Evolutionary conservation across 2,329 filamentous ascomycete genomes (phyloP).

Genomic region (Biscogniauxia marginata): DNA sequence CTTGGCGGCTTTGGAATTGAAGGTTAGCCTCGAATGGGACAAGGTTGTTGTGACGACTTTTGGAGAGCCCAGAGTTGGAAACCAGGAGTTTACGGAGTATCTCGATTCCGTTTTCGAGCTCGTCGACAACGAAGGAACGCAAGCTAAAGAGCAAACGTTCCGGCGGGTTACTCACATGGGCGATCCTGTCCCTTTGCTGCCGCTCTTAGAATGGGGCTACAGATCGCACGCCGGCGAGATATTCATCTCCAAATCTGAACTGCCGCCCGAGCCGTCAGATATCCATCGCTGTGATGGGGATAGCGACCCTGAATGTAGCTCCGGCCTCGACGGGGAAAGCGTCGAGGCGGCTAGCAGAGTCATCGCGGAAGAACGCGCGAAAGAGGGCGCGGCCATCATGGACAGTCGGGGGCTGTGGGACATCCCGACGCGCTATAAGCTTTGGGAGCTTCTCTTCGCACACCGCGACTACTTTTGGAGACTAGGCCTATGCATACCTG

Average conservation of each 20-base stretch:
- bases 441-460: conserved; percentile 92
- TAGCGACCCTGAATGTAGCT: conserved; percentile 69
- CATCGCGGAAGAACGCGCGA: conserved; percentile 15
- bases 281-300: conserved; percentile 70
- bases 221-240: conserved; percentile 82
- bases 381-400: conserved; percentile 24
- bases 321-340: conserved; percentile 49
- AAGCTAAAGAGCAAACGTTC: conserved; percentile 48
- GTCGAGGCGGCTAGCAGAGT: conserved; percentile 22
- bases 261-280: conserved; percentile 69
- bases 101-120: conserved; percentile 54
- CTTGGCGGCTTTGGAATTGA: conserved; percentile 80
- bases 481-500: conserved; percentile 83
- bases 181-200: conserved; percentile 87
- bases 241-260: conserved; percentile 69
- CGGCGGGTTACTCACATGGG: conserved; percentile 80
- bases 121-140: conserved; percentile 26
- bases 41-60: conserved; percentile 83
- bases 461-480: conserved; percentile 98
- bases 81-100: conserved; percentile 53
- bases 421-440: conserved; percentile 61
- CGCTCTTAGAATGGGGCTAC: conserved; percentile 86
- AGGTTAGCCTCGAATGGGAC: conserved; percentile 68
- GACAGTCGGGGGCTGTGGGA: conserved; percentile 49
- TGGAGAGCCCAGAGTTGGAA: conserved; percentile 75